A percentile compares a stretch with the other conserved stretches of the same genome.
phyloP scores from a whole-genome alignment of 495 filamentous ascomycete genomes.

The Saxophila tyrrhenica region DNA sequence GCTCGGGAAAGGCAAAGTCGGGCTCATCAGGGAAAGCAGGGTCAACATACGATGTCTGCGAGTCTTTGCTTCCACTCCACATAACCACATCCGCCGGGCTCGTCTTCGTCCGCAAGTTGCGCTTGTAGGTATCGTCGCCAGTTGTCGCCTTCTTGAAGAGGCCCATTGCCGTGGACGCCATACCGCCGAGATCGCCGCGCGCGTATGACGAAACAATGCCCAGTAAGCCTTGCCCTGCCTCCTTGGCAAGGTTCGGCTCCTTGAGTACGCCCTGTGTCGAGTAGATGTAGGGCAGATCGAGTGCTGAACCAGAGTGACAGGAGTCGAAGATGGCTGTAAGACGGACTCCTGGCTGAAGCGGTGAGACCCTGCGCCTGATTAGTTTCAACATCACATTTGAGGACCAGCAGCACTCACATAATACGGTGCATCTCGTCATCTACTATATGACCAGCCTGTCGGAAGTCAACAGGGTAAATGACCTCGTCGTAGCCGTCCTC shows the following conservation, averaged over 20 bases:
- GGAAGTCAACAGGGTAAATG: conserved; percentile 94
- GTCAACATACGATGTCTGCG: conserved; percentile 74
- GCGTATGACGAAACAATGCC: conserved; percentile 82
- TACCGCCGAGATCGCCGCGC: conserved; percentile 75
- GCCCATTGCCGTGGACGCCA: conserved; percentile 67
- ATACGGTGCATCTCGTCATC: conserved; percentile 98
- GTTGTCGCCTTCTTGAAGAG: conserved; percentile 88
- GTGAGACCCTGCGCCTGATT: conserved; percentile 42
- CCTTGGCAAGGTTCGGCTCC: conserved; percentile 95
- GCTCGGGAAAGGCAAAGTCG: background rate
- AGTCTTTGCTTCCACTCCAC: conserved; percentile 94
- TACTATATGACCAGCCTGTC: conserved; percentile 80
- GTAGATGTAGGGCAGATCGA: conserved; percentile 96
- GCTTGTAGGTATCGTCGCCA: conserved; percentile 71
- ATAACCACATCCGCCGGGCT: conserved; percentile 93
- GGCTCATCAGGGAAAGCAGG: conserved; percentile 29
- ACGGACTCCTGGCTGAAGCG: conserved; percentile 71
- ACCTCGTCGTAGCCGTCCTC: conserved; percentile 96
- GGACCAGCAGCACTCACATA: conserved; percentile 42
- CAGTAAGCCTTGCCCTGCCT: conserved; percentile 87
- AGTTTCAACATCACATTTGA: background rate
- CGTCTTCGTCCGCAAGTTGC: conserved; percentile 78
- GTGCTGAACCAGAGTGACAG: conserved; percentile 93
- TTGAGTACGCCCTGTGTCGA: conserved; percentile 87
- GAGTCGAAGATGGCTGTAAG: conserved; percentile 98